Base-by-base conservation (phyloP, 352 stramenopile species). In the Phytophthora uliginosa region DNA sequence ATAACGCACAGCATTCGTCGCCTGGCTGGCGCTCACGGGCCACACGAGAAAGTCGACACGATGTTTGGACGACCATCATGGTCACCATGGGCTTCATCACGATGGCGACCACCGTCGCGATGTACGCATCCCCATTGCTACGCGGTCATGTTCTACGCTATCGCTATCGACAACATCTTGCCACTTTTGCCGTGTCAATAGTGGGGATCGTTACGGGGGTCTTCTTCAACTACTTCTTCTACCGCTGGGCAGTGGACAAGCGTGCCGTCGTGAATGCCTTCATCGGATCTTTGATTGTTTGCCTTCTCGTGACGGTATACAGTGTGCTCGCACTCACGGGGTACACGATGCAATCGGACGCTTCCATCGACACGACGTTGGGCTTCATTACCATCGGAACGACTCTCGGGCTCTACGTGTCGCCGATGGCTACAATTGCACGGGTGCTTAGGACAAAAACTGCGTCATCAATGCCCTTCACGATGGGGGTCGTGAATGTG, bases 91-190 rank as follows among this genome's bases (percentile, higher is more conserved):
- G 81, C 2, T 85, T 73, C 58, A 71, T 84, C 31, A 78, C 71
- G 4, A 83, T 88, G 12, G 73, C 69, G 0, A 85, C 81, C 1
- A 87, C 76, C 24, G 56, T 88, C 10, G 38, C 81, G 9, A 58
- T 90, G 42, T 92, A 88, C 61, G 65, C 72, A n/a, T 90, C 83
- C 0, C 83, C 3, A 83, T 12, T 73, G 60, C 36, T 69, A 69
- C 57, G 54, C 62, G 15, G 50, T 74, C 13, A 36, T 68, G 42
- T 71, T 81, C n/a, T 88, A 88, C 70, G 77, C 75, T 6, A 76
- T 71, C 65, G 58, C 74, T 47, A 83, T 77, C 13, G 42, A 74
- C 20, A 61, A 77, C 24, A 75, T 77, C 36, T 67, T 85, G 31
- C 80, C 80, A 15, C 68, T 85, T 0, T 85, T 12, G 56, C 63